These are phyloP conservation scores for Metarhizium brunneum DNA, from an alignment of 2,329 filamentous ascomycete genomes.

Conservation along the genomic window DNA sequence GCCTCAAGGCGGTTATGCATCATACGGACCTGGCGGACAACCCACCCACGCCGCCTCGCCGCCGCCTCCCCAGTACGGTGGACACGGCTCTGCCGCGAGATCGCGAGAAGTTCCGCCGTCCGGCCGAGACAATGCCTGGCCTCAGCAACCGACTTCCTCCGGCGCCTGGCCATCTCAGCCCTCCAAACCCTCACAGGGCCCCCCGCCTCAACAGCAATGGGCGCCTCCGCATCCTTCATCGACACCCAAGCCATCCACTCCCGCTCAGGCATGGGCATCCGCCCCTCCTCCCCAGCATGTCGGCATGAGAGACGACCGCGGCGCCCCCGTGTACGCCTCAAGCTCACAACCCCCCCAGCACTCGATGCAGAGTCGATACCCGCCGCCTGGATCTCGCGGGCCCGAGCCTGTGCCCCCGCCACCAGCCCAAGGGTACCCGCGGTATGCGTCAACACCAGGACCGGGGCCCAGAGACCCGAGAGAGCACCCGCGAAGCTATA, in stretches of 20 bases:
- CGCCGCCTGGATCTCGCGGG: slow-evolving; percentile 28
- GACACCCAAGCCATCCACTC: slow-evolving; percentile 24
- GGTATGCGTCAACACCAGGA: slow-evolving; percentile 34
- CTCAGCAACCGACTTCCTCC: slow-evolving; percentile 11
- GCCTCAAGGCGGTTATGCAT: slow-evolving; percentile 33
- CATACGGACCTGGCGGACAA: slow-evolving; percentile 27
- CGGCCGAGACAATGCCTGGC: slow-evolving; percentile 27
- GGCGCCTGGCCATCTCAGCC: slow-evolving; percentile 21
- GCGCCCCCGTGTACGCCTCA: slow-evolving; percentile 24
- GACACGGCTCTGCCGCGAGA: slow-evolving; percentile 34
- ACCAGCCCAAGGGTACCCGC: slow-evolving; percentile 29
- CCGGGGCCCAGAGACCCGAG: slow-evolving; percentile 31
- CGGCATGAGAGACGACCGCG: slow-evolving; percentile 28
- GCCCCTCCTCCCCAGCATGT: slow-evolving; percentile 25
- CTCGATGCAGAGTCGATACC: slow-evolving; percentile 27
- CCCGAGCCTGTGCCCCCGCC: slow-evolving; percentile 32
- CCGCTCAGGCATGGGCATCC: slow-evolving; percentile 22
- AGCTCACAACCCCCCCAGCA: slow-evolving; percentile 24
- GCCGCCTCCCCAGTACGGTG: slow-evolving; percentile 41
- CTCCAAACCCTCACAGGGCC: slow-evolving; percentile 22
- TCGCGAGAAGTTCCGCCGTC: slow-evolving; percentile 31
- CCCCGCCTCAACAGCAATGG: slow-evolving; percentile 25
- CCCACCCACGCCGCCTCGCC: slow-evolving; percentile 37
- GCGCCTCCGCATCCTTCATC: slow-evolving; percentile 19
- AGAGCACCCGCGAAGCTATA: slow-evolving; percentile 36